These are phyloP conservation scores for Bimuria novae-zelandiae DNA, from an alignment of 2,329 filamentous ascomycete species.

Conservation along the genomic window DNA sequence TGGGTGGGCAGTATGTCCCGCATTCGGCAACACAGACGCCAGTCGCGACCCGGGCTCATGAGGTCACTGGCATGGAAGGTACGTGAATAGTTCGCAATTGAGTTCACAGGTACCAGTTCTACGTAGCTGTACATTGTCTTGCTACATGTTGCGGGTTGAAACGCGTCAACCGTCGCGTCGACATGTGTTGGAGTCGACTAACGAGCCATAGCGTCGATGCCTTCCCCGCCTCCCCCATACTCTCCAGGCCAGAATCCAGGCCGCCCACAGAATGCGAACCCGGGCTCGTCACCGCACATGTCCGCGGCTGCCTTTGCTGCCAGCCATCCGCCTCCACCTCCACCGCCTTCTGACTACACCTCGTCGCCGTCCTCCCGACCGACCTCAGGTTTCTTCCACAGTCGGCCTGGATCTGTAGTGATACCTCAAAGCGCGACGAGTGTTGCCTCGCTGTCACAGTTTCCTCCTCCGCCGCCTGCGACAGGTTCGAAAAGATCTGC, in stretches of 20 bases:
- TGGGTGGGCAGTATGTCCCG: conserved; percentile 45
- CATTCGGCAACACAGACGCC: conserved; percentile 38
- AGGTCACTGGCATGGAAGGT: conserved; percentile 57
- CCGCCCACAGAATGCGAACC: conserved; percentile 41
- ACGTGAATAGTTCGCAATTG: conserved; percentile 18
- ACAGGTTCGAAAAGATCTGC: conserved; percentile 37
- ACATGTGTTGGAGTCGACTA: conserved; percentile 14
- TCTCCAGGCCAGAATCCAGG: conserved; percentile 50
- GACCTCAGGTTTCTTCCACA: conserved; percentile 36
- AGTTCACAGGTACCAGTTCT: not conserved
- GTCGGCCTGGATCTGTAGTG: conserved; percentile 36
- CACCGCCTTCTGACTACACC: conserved; percentile 32
- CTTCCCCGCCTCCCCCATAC: conserved; percentile 56
- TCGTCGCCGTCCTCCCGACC: conserved; percentile 34
- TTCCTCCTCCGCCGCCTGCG: conserved; percentile 47
- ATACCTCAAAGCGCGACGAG: conserved; percentile 44
- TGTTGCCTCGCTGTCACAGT: conserved; percentile 39
- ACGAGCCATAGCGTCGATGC: conserved; percentile 49
- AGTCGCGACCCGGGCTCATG: conserved; percentile 36
- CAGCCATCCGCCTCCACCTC: conserved; percentile 37
- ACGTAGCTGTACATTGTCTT: not conserved
- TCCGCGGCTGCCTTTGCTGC: conserved; percentile 44
- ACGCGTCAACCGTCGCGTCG: conserved; percentile 1
- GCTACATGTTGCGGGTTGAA: conserved; percentile 3
- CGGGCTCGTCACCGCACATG: conserved; percentile 45